Evolutionary conservation across 345 rosid species (phyloP), one percentile per base, ranked within the genome.

Genomic region (Lepidium sativum): DNA sequence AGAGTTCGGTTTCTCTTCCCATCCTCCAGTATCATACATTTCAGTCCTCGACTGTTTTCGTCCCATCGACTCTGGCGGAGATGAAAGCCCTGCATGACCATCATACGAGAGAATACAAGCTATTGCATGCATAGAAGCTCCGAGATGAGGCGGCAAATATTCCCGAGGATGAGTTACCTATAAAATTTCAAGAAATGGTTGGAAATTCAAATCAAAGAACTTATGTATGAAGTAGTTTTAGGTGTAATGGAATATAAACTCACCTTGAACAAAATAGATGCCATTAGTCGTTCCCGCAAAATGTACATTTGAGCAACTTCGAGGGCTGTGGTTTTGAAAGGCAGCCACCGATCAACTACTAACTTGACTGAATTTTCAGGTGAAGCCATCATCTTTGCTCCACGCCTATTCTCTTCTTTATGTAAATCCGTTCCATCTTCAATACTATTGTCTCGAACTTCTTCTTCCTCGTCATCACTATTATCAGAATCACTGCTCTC

Each of bases 241-340:
- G 17, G 25, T 20, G 5, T 29, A 14, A 42, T 17, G 9, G 35
- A 31, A 8, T 13, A 20, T 15, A 63, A 49, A 51, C 80, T 65
- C 74, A 85, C 96, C 75, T 82, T 94, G 73, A 82, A 90, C 70
- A 86, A 73, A 48, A 86, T 81, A 34, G 97, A 92, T 0, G 88
- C 89, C 23, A 76, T 75, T 62, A 86, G 63, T 40, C 86, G 82
- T 69, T 95, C 97, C 66, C 89, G 85, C 80, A 91, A 72, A 74
- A 92, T 90, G 82, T 88, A 91, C 59, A 91, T 83, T 65, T 85
- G 96, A 64, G 97, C 97, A 59, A 83, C 83, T 68, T 94, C 91
- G 60, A 94, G 81, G 15, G 97, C 91, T 17, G 85, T 85, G 49
- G 86, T 76, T 68, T 52, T 69, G 67, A 86, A 85, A 74, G 76